Evolutionary conservation across 2,329 filamentous ascomycete species (phyloP).

Genomic region (Colletotrichum sp.): DNA sequence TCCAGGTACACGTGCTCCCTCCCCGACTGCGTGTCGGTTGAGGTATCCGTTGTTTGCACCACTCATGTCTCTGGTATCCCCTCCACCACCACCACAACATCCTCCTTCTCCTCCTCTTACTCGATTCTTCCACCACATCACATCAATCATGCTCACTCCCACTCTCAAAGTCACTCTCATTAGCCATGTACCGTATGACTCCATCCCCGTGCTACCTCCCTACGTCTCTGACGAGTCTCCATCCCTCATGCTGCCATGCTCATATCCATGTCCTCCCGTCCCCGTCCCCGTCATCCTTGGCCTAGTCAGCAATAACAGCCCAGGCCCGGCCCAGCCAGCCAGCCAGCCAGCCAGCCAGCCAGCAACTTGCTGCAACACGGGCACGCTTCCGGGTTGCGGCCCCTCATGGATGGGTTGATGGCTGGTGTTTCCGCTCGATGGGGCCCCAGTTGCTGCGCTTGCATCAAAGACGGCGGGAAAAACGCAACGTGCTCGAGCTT

Average conservation of each 20-base stretch:
- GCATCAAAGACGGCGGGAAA: conserved; percentile 13
- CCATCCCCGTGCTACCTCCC: neutral
- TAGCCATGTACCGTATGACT: neutral
- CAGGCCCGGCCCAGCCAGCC: neutral
- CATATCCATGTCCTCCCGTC: neutral
- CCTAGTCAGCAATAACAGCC: neutral
- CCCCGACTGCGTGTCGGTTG: neutral
- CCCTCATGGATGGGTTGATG: neutral
- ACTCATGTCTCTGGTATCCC: neutral
- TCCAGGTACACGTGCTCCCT: conserved; percentile 13
- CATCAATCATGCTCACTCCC: neutral
- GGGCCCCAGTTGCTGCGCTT: conserved; percentile 8
- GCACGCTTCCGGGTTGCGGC: neutral
- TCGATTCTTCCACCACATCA: conserved; percentile 8
- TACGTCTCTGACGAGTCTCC: neutral
- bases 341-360: neutral
- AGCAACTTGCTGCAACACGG: neutral
- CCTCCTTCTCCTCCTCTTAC: neutral
- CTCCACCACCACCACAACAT: neutral
- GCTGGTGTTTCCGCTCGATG: conserved; percentile 16
- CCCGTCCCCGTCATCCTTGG: neutral
- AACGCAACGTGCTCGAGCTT: conserved; percentile 11
- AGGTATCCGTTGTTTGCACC: neutral
- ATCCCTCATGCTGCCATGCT: neutral
- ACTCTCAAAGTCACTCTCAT: neutral